phyloP scores from a whole-genome alignment of 1,284 basidiomycete genomes.

The Cutaneotrichosporon dermatis region DNA sequence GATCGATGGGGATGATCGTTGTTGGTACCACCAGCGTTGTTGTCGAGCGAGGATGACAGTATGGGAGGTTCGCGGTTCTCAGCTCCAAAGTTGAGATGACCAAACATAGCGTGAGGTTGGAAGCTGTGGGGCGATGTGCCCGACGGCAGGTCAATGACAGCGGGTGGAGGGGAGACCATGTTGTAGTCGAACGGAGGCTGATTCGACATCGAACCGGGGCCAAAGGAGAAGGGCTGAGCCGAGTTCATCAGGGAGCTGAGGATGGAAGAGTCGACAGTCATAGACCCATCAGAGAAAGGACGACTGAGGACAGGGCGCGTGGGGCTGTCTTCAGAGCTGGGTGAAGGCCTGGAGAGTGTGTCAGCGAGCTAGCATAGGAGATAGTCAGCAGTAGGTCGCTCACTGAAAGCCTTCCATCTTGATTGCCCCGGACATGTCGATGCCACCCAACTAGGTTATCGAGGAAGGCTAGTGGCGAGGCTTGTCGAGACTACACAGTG shows the following conservation, averaged over 20 bases:
- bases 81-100: slow-evolving; percentile 30
- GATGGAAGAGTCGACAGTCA: slow-evolving; percentile 39
- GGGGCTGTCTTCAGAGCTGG: slow-evolving; percentile 20
- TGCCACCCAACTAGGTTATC: too few species aligned
- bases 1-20: slow-evolving; percentile 23
- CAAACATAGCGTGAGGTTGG: slow-evolving; percentile 32
- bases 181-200: slow-evolving; percentile 30
- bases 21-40: slow-evolving; percentile 1
- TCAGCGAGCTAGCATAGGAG: background rate
- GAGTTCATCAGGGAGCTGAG: slow-evolving; percentile 31
- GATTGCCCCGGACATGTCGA: slow-evolving; percentile 22
- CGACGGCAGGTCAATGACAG: slow-evolving; percentile 13
- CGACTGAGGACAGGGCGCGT: slow-evolving; percentile 30
- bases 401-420: slow-evolving; percentile 37
- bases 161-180: slow-evolving; percentile 30
- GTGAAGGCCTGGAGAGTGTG: background rate
- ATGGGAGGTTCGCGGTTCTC: slow-evolving; percentile 38
- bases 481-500: too few species aligned
- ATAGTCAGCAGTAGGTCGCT: background rate
- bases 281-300: slow-evolving; percentile 43
- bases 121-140: slow-evolving; percentile 24
- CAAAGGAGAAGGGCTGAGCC: slow-evolving; percentile 18
- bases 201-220: slow-evolving; percentile 9
- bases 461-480: too few species aligned
- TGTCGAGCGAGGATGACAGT: slow-evolving; percentile 12